Percentiles rank a stretch among this genome's conserved stretches.
These are phyloP conservation scores for Lupinus albus DNA, from an alignment of 306 rosid genomes.

Conservation along the genomic window DNA sequence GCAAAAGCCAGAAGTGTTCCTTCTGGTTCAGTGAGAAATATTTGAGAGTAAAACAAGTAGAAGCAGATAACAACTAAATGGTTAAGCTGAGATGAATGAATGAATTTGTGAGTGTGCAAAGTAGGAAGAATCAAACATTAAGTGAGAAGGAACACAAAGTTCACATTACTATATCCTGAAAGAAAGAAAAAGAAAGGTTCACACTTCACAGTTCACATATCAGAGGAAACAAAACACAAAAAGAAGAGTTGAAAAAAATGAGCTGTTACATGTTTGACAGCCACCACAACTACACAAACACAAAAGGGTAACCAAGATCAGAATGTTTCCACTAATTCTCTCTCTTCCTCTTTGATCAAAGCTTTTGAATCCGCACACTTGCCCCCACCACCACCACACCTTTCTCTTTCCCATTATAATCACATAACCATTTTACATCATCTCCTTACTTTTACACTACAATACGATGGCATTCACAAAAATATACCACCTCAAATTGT, in stretches of 20 bases:
- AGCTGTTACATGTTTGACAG: conserved; percentile 81
- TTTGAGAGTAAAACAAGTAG: conserved; percentile 20
- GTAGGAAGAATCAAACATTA: conserved; percentile 40
- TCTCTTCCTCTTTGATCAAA: conserved; percentile 34
- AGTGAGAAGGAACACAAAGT: conserved; percentile 23
- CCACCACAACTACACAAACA: conserved; percentile 61
- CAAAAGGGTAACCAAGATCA: conserved; percentile 62
- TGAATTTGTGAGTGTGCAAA: conserved; percentile 5
- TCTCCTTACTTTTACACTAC: too few relatives aligned
- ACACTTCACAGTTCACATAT: conserved; percentile 32
- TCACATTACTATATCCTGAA: conserved; percentile 37
- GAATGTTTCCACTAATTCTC: conserved; percentile 58
- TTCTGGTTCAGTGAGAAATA: conserved; percentile 10
- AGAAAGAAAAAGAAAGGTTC: conserved; percentile 3
- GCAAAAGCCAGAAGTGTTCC: conserved; percentile 23
- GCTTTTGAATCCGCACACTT: conserved; percentile 79
- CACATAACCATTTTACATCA: too few relatives aligned
- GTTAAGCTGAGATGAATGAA: neutral
- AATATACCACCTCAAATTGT: too few relatives aligned
- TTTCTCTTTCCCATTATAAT: conserved; percentile 13
- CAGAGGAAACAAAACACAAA: conserved; percentile 47
- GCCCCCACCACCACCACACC: conserved; percentile 51
- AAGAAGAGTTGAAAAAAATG: conserved; percentile 48
- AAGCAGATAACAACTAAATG: neutral
- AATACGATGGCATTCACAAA: too few relatives aligned